Evolutionary conservation across 306 rosid genomes (phyloP), one percentile per base, ranked within the genome.

Genomic region (Morella rubra): DNA sequence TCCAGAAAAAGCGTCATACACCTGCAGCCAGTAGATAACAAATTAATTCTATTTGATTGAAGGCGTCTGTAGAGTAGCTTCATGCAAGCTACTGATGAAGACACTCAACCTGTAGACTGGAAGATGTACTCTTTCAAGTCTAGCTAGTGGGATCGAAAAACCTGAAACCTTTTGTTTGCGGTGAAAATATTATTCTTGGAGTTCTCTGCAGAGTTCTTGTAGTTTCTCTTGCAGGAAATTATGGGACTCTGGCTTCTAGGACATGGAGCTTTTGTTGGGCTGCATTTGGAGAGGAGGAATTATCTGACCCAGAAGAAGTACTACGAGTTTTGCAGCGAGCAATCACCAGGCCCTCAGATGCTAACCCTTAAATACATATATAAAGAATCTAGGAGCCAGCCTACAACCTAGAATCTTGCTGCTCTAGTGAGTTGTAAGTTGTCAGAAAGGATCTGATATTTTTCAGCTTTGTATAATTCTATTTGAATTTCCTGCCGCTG

Each of bases 1-100:
- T 91, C 62, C 96, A 73, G 52, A 91, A 81, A 76, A 92, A 79
- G 85, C 84, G 86, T 72, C 84, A 55, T 40, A 73, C 50, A 78
- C 68, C 53, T 83, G 71, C 37, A 32, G 37, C 79, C 7, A 71
- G 50, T 49, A 54, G 87, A 76, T 85, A 78, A 87, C 37, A 32
- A 32, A 32, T 32, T 32, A 32, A 32, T 32, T 32, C 37, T 32
- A 32, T 32, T 32, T 32, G 37, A 32, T 32, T 32, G 37, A 32
- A 32, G 37, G 3, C 37, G 37, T 32, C 37, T 42, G 71, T 41
- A n/a, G 18, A 64, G 37, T 53, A 59, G 69, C 71, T 73, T 73
- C 74, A 81, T 58, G 79, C 58, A 73, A 81, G 72, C 44, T 75
- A 8, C 32, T 79, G 74, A 73, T 76, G 47, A 78, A 81, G 71